Evolutionary conservation across 1,284 basidiomycete species (phyloP).

Genomic region (Fomitopsis schrenkii): DNA sequence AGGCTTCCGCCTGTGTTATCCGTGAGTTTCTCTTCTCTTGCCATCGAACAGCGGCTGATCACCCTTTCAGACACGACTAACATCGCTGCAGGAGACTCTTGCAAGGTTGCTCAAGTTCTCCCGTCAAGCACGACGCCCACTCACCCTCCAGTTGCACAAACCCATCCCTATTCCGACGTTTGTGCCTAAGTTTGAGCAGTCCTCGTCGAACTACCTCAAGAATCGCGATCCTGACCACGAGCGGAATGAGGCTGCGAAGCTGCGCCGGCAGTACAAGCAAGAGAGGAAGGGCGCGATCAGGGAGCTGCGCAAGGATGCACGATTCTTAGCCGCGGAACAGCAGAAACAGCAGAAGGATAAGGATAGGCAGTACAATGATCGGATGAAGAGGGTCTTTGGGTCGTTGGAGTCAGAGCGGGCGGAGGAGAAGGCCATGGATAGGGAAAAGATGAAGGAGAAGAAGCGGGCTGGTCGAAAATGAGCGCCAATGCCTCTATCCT

Average conservation of each 20-base stretch:
- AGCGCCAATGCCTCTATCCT: no score
- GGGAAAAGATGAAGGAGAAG: constrained; percentile 76
- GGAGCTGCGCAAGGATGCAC: constrained; percentile 93
- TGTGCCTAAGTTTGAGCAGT: constrained; percentile 90
- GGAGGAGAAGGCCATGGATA: constrained; percentile 92
- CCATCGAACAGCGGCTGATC: neutral
- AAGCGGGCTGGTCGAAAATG: constrained; percentile 60
- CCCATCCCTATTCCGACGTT: constrained; percentile 94
- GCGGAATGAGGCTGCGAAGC: constrained; percentile 82
- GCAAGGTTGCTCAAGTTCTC: constrained; percentile 73
- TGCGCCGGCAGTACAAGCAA: constrained; percentile 90
- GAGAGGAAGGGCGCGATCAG: constrained; percentile 97
- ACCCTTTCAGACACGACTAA: constrained; percentile 15
- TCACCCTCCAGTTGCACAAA: constrained; percentile 91
- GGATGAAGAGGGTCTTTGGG: constrained; percentile 81
- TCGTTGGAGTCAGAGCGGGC: constrained; percentile 88
- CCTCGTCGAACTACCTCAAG: constrained; percentile 78
- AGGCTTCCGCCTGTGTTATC: constrained; percentile 49
- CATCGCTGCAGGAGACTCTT: constrained; percentile 32
- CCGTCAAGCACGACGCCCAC: constrained; percentile 67
- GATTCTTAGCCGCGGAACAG: constrained; percentile 88
- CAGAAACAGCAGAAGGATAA: constrained; percentile 82
- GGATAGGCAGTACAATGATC: constrained; percentile 73
- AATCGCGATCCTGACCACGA: constrained; percentile 91
- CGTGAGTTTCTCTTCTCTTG: constrained; percentile 37